Conservation (phyloP, 2,329 filamentous ascomycete species). For the Teratosphaeria epicoccoides region DNA sequence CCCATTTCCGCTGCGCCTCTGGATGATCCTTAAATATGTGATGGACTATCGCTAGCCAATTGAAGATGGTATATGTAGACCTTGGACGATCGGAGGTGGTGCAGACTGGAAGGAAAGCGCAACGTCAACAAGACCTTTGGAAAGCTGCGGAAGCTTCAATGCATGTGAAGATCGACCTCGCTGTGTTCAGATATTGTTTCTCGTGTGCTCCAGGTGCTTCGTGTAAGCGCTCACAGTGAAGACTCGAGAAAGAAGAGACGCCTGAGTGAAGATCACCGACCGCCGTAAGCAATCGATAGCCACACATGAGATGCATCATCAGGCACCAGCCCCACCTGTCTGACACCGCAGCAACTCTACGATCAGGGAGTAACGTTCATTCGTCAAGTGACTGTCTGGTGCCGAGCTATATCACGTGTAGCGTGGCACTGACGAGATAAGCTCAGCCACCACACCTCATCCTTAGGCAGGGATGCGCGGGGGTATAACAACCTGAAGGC, state of each 20-base stretch:
- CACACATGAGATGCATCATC: neutral
- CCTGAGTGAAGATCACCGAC: neutral
- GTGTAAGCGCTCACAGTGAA: neutral
- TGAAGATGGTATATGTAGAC: too few relatives aligned
- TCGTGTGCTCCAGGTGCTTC: neutral
- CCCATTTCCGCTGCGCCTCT: conserved; percentile 16
- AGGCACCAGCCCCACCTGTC: neutral
- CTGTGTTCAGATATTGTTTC: neutral
- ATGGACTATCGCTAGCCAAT: too few relatives aligned
- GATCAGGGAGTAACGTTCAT: neutral
- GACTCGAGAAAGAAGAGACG: neutral
- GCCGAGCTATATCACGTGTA: neutral
- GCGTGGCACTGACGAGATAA: neutral
- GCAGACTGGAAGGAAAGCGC: neutral
- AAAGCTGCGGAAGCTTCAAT: neutral
- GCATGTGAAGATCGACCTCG: neutral
- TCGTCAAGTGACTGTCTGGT: neutral
- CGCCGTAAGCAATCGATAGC: neutral
- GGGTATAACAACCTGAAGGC: neutral
- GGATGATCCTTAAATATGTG: too few relatives aligned
- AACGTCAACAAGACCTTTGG: neutral
- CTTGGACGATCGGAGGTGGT: neutral
- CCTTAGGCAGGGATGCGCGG: neutral
- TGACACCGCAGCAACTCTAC: neutral
- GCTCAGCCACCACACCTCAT: neutral